A percentile compares a stretch with the other conserved stretches of the same genome.
Conservation (phyloP, 331 rosid species). For the Pyrus hybrid region DNA sequence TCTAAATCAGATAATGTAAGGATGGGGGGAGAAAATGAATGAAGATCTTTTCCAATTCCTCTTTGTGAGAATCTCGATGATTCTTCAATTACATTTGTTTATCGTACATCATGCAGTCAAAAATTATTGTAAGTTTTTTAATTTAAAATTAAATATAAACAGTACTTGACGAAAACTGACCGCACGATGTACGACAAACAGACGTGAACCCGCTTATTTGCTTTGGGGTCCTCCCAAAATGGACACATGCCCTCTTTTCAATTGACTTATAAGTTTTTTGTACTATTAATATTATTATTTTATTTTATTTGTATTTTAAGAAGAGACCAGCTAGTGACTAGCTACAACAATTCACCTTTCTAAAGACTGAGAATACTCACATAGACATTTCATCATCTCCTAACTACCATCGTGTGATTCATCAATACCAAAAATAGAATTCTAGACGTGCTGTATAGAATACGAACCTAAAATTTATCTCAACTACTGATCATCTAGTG, state of each 20-base stretch:
- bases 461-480: rapidly evolving
- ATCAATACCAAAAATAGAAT: rapidly evolving
- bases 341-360: no score
- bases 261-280: constrained; percentile 5
- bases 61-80: no score
- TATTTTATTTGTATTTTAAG: no score
- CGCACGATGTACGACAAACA: no score
- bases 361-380: rapidly evolving
- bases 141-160: no score
- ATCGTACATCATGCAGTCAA: no score
- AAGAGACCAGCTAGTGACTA: rapidly evolving
- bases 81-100: rapidly evolving
- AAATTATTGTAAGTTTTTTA: no score
- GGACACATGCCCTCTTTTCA: constrained; percentile 11
- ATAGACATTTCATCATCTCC: rapidly evolving
- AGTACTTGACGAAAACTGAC: no score
- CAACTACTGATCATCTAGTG: rapidly evolving
- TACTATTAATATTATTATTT: neutral
- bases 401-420: rapidly evolving
- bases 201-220: constrained; percentile 1
- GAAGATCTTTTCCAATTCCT: no score
- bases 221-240: constrained; percentile 25
- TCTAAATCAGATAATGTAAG: no score
- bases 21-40: no score
- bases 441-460: rapidly evolving